Conservation (phyloP, 306 rosid genomes). For the Prunus campanulata region DNA sequence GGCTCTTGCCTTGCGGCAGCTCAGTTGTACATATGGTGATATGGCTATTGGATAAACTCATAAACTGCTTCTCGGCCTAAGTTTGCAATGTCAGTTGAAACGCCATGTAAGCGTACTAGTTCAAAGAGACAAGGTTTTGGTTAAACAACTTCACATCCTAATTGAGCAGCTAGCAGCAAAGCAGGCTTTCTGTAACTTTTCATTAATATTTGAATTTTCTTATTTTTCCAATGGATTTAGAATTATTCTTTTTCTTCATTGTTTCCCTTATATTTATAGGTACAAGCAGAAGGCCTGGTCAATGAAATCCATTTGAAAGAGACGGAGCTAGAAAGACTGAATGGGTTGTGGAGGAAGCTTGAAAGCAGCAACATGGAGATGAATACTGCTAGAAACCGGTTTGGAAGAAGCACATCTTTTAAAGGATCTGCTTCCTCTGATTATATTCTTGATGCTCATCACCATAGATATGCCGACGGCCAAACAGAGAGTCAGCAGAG, state of each 20-base stretch:
- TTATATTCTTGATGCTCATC: slow-evolving; percentile 51
- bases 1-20: too few relatives aligned
- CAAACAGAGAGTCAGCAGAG: slow-evolving; percentile 77
- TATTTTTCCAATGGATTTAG: neutral
- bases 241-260: slow-evolving; percentile 1
- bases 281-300: slow-evolving; percentile 86
- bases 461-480: slow-evolving; percentile 59
- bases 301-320: slow-evolving; percentile 70
- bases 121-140: slow-evolving; percentile 85
- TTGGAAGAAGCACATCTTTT: slow-evolving; percentile 48
- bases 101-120: slow-evolving; percentile 17
- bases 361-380: slow-evolving; percentile 46
- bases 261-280: slow-evolving; percentile 38
- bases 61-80: too few relatives aligned
- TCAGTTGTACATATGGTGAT: too few relatives aligned
- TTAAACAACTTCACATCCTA: slow-evolving; percentile 82
- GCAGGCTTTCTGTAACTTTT: slow-evolving; percentile 40
- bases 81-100: too few relatives aligned
- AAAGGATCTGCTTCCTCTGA: slow-evolving; percentile 53
- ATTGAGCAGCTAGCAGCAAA: slow-evolving; percentile 84
- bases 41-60: too few relatives aligned
- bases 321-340: slow-evolving; percentile 82
- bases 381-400: slow-evolving; percentile 64
- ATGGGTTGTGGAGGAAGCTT: slow-evolving; percentile 52
- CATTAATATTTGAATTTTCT: neutral